These are phyloP conservation scores for Ophiocordyceps camponoti-rufipedis DNA, from an alignment of 2,329 filamentous ascomycete genomes.

Conservation along the genomic window DNA sequence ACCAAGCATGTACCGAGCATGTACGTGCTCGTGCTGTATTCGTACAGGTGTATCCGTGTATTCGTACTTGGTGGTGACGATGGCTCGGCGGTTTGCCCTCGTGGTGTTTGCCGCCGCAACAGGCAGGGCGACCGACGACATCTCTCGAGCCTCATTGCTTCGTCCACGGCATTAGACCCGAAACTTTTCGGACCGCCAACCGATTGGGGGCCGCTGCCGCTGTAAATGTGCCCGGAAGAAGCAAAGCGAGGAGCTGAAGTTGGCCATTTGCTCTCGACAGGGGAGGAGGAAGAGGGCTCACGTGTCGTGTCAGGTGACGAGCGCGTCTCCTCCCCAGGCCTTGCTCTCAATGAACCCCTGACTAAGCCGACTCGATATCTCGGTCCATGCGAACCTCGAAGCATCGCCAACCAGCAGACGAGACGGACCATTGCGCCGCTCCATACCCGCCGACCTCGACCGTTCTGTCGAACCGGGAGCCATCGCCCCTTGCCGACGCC, in stretches of 20 bases:
- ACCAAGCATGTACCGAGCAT: not conserved
- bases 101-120: not conserved
- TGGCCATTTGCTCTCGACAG: no score
- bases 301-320: not conserved
- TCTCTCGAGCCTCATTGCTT: not conserved
- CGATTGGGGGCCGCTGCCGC: not conserved
- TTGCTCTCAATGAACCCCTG: no score
- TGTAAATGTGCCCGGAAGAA: no score
- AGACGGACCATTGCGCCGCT: no score
- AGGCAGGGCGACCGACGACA: not conserved
- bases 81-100: not conserved
- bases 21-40: not conserved
- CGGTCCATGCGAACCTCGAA: not conserved
- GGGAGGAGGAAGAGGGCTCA: not conserved
- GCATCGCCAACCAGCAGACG: not conserved
- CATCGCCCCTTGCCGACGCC: no score
- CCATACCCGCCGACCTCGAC: no score
- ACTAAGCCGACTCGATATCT: not conserved
- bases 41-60: no score
- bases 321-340: no score
- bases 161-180: not conserved
- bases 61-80: not conserved
- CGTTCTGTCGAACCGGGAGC: no score
- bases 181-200: not conserved
- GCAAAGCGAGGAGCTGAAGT: not conserved